A percentile compares a stretch with the other conserved stretches of the same genome.
These are phyloP conservation scores for Alternaria longipes DNA, from an alignment of 2,329 filamentous ascomycete species.

Conservation along the genomic window DNA sequence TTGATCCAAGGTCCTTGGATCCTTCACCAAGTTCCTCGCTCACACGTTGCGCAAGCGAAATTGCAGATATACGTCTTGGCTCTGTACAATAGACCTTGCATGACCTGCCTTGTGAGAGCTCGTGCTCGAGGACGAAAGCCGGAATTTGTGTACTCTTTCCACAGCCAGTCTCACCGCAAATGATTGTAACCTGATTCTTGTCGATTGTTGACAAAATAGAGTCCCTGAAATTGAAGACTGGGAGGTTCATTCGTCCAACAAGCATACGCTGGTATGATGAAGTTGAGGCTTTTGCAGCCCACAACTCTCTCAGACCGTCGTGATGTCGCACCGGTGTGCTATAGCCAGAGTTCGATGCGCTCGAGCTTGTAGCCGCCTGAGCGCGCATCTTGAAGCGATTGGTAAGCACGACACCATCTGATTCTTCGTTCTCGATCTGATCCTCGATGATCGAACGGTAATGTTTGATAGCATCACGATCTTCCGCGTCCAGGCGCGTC, in stretches of 20 bases:
- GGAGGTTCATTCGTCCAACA: slow-evolving; percentile 77
- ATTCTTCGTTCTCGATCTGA: slow-evolving; percentile 66
- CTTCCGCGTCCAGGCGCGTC: slow-evolving; percentile 72
- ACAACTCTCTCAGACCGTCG: slow-evolving; percentile 60
- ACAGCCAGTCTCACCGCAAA: slow-evolving; percentile 96
- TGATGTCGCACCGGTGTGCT: slow-evolving; percentile 40
- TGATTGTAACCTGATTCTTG: slow-evolving; percentile 83
- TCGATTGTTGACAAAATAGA: slow-evolving; percentile 81
- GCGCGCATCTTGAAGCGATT: slow-evolving; percentile 71
- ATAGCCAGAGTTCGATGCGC: slow-evolving; percentile 41
- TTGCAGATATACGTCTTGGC: slow-evolving; percentile 92
- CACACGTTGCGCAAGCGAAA: slow-evolving; percentile 90
- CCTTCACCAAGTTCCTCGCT: slow-evolving; percentile 93
- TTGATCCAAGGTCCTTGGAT: slow-evolving; percentile 81
- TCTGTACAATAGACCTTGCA: slow-evolving; percentile 98
- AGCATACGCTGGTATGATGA: slow-evolving; percentile 80
- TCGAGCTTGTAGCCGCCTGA: slow-evolving; percentile 38
- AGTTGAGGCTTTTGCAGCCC: slow-evolving; percentile 61
- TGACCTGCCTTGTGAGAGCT: slow-evolving; percentile 78
- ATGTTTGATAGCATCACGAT: slow-evolving; percentile 73
- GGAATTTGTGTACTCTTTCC: slow-evolving; percentile 99
- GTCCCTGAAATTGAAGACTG: slow-evolving; percentile 86
- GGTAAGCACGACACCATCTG: slow-evolving; percentile 71
- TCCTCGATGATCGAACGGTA: slow-evolving; percentile 76
- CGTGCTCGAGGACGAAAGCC: slow-evolving; percentile 88